These are phyloP conservation scores for Collybia sordida DNA, from an alignment of 768 basidiomycete species.

Conservation along the genomic window DNA sequence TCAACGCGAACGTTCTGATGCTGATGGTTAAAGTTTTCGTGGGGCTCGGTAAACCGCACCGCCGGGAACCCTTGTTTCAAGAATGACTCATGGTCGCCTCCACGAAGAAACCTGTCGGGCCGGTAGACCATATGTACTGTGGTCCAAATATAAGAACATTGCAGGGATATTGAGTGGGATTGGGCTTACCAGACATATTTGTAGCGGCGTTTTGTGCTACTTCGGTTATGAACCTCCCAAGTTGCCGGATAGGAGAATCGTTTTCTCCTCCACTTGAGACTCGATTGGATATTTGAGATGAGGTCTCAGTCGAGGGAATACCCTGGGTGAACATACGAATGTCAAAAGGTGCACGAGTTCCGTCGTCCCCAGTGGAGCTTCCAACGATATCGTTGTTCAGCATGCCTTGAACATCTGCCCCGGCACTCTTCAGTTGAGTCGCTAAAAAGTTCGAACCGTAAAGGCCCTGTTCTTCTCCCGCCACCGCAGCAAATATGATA, in stretches of 20 bases:
- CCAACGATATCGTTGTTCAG: slow-evolving; percentile 59
- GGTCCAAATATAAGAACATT: too few relatives aligned
- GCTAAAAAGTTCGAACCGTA: slow-evolving; percentile 51
- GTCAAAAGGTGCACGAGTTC: slow-evolving; percentile 42
- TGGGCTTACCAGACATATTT: too few relatives aligned
- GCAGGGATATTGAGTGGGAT: too few relatives aligned
- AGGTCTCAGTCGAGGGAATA: slow-evolving; percentile 44
- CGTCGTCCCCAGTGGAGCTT: slow-evolving; percentile 48
- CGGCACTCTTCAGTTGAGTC: slow-evolving; percentile 35
- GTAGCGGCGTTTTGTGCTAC: too few relatives aligned
- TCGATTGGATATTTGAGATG: slow-evolving; percentile 29
- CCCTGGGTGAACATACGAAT: slow-evolving; percentile 54
- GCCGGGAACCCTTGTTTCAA: slow-evolving; percentile 48
- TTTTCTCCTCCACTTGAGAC: slow-evolving; percentile 39
- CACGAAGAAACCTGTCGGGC: too few relatives aligned
- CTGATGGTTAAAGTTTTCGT: slow-evolving; percentile 58
- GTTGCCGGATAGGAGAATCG: too few relatives aligned
- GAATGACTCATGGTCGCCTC: slow-evolving; percentile 33
- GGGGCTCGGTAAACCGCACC: slow-evolving; percentile 55
- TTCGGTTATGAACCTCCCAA: too few relatives aligned
- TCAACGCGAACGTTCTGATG: slow-evolving; percentile 54
- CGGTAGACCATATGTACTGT: too few relatives aligned
- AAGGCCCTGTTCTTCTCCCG: slow-evolving; percentile 54
- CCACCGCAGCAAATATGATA: slow-evolving; percentile 51
- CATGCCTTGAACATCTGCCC: slow-evolving; percentile 56